phyloP scores from a whole-genome alignment of 2,329 filamentous ascomycete species.

The Teratosphaeria zuluensis region DNA sequence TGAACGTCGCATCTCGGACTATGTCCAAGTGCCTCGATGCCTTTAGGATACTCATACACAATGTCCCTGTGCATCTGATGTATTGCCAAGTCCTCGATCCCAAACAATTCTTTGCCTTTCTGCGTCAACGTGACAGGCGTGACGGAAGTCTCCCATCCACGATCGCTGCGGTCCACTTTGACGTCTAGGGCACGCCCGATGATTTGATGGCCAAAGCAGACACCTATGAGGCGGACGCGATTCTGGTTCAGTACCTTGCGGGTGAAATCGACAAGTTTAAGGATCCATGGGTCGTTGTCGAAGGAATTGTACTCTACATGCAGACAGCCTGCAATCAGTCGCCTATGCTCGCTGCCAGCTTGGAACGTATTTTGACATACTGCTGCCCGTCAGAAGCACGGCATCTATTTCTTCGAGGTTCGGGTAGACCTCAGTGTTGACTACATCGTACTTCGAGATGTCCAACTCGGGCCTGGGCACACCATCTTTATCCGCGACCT shows the following conservation, averaged over 20 bases:
- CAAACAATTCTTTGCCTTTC: constrained; percentile 63
- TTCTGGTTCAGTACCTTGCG: constrained; percentile 50
- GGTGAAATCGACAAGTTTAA: constrained; percentile 61
- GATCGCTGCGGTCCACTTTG: constrained; percentile 55
- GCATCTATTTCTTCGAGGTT: constrained; percentile 66
- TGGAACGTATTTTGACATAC: constrained; percentile 14
- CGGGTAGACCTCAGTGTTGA: constrained; percentile 59
- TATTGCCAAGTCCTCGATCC: constrained; percentile 52
- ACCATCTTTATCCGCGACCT: constrained; percentile 34
- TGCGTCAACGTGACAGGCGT: constrained; percentile 57
- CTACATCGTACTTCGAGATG: constrained; percentile 61
- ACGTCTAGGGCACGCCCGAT: constrained; percentile 61
- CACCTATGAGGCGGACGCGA: constrained; percentile 61
- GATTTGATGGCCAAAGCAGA: constrained; percentile 87
- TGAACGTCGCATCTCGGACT: constrained; percentile 64
- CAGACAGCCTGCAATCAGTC: not conserved
- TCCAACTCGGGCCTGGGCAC: constrained; percentile 39
- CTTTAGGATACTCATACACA: constrained; percentile 54
- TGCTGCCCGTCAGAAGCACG: constrained; percentile 63
- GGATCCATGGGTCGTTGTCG: constrained; percentile 66
- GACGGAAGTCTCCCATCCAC: constrained; percentile 77
- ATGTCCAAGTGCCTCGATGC: constrained; percentile 53
- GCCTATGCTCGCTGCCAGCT: not conserved
- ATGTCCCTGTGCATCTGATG: constrained; percentile 84
- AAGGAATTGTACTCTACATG: constrained; percentile 59